Base-by-base conservation (phyloP, 805 yeast species). In the Lipomyces yamadae region DNA sequence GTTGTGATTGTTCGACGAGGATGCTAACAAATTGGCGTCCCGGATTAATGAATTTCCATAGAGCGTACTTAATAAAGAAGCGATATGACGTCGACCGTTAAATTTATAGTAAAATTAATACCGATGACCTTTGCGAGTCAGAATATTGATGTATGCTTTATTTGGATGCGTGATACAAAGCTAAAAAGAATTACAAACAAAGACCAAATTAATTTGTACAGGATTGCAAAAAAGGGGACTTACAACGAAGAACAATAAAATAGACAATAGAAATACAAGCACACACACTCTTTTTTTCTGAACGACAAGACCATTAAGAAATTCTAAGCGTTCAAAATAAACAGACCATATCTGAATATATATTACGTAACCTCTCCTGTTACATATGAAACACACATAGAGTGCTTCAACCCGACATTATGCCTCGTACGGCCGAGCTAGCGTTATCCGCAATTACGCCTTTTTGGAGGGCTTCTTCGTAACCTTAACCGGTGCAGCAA, bases 381-480 rank as follows among this genome's bases (percentile, higher is more conserved):
- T n/a, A 42, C 24, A 1, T n/a, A 42, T 42, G n/a, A 37, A 15
- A 42, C 24, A 42, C 48, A n/a, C n/a, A 3, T 42, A 15, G 18
- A 15, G 18, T 5, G 48, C 8, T 42, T 42, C 48, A 15, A 7
- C 48, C 15, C 24, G 48, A n/a, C 24, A n/a, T 37, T 5, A 42
- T 24, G 24, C 24, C n/a, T 7, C 5, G 8, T 42, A 42, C 24
- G 7, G n/a, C 18, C 24, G 24, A 42, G 48, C n/a, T 6, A n/a
- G 48, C 6, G 8, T 42, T n/a, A 35, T 1, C 10, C 34, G 18
- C 48, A n/a, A 6, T 67, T 60, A 67, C 50, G 62, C 57, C 60
- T 67, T 67, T 68, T 67, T 67, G 37, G 70, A 67, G 29, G 48
- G 48, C 66, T 67, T 67, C 65, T 64, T 64, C 45, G 66, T 59